Evolutionary conservation across 176 grass and related monocot species (phyloP).

Genomic region (Triticum dicoccoides): DNA sequence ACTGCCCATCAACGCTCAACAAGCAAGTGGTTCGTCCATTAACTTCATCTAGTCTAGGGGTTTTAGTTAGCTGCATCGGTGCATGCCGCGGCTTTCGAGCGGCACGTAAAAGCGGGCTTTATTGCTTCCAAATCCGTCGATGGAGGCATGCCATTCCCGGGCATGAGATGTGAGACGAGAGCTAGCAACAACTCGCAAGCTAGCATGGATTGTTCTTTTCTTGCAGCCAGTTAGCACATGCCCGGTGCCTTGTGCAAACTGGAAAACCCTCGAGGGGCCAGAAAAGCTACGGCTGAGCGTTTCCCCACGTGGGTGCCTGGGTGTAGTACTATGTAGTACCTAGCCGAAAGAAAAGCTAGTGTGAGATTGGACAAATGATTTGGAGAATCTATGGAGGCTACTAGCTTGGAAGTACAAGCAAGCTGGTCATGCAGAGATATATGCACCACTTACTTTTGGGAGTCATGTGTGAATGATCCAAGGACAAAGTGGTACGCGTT

Average conservation of each 20-base stretch:
- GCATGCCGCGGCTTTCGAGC: neutral
- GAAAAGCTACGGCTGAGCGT: conserved; percentile 31
- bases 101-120: conserved; percentile 26
- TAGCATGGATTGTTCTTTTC: neutral
- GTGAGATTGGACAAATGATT: conserved; percentile 15
- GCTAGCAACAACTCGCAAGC: neutral
- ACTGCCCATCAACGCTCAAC: conserved; percentile 25
- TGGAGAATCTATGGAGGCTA: conserved; percentile 21
- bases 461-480: neutral
- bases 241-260: conserved; percentile 20
- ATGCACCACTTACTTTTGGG: neutral
- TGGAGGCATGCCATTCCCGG: neutral
- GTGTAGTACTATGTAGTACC: neutral
- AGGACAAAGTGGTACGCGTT: neutral
- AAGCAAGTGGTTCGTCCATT: conserved; percentile 7
- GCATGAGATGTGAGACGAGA: neutral
- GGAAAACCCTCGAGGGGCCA: neutral
- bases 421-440: neutral
- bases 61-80: neutral
- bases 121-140: conserved; percentile 22
- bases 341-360: conserved; percentile 4
- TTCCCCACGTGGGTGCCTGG: conserved; percentile 14
- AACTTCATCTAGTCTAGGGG: neutral
- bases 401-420: conserved; percentile 20
- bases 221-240: conserved; percentile 20